A percentile compares a stretch with the other conserved stretches of the same genome.
These are phyloP conservation scores for Nadsonia starkeyi-henricii DNA, from an alignment of 1,139 yeast genomes.

Conservation along the genomic window DNA sequence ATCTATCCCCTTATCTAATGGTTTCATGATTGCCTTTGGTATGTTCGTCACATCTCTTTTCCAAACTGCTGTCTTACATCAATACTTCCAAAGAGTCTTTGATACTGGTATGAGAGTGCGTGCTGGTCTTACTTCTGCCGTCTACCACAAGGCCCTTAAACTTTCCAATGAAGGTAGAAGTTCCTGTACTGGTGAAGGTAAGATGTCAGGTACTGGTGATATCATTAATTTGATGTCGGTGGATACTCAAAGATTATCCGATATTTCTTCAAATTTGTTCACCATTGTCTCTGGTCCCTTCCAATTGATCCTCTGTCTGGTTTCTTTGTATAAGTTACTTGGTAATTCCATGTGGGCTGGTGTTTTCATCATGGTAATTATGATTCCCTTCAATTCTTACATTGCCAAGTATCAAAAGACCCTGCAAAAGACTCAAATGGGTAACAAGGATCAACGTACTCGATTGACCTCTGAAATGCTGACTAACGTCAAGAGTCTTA, in stretches of 20 bases:
- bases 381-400: constrained; percentile 73
- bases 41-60: constrained; percentile 75
- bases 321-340: constrained; percentile 57
- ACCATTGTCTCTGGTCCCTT: constrained; percentile 95
- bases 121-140: constrained; percentile 62
- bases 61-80: constrained; percentile 82
- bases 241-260: constrained; percentile 89
- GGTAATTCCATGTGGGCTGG: constrained; percentile 98
- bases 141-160: constrained; percentile 67
- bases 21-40: constrained; percentile 65
- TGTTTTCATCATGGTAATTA: constrained; percentile 63
- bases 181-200: constrained; percentile 33
- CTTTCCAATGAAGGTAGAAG: constrained; percentile 77
- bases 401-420: constrained; percentile 62
- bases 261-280: constrained; percentile 73
- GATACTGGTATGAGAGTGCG: constrained; percentile 85
- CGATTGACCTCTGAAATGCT: constrained; percentile 73
- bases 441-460: constrained; percentile 53
- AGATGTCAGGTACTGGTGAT: constrained; percentile 56
- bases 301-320: constrained; percentile 69
- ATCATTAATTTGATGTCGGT: constrained; percentile 95
- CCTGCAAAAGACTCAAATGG: constrained; percentile 66
- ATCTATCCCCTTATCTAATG: constrained; percentile 53
- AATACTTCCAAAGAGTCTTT: constrained; percentile 80
- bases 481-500: constrained; percentile 81